Conservation (phyloP, 2,329 filamentous ascomycete species). For the Phyllosticta ampelicida region DNA sequence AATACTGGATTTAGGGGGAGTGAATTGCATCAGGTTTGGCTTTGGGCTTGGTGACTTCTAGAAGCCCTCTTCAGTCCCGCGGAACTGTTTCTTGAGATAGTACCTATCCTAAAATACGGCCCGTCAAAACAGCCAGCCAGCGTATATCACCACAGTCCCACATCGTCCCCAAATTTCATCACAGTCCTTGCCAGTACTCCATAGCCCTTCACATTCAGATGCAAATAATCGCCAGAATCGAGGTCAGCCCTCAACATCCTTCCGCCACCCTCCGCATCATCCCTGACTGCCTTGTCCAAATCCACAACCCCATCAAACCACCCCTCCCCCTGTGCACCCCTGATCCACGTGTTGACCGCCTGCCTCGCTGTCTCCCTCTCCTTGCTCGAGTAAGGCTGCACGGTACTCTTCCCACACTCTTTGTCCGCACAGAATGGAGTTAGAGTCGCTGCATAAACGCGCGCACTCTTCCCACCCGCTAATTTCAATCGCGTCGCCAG, state of each 20-base stretch:
- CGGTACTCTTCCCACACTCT: constrained; percentile 14
- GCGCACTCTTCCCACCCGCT: constrained; percentile 38
- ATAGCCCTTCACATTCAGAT: constrained; percentile 51
- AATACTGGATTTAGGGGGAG: background rate
- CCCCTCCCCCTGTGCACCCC: constrained; percentile 31
- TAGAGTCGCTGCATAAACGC: constrained; percentile 52
- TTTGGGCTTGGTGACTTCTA: background rate
- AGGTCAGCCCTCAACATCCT: constrained; percentile 41
- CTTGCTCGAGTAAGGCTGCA: constrained; percentile 41
- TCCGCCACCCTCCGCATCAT: constrained; percentile 32
- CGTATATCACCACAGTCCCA: background rate
- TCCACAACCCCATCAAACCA: constrained; percentile 52
- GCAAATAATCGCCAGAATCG: constrained; percentile 55
- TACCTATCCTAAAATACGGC: background rate
- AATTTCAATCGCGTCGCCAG: constrained; percentile 44
- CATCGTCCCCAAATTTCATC: constrained; percentile 42
- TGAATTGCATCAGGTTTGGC: background rate
- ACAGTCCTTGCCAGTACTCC: constrained; percentile 44
- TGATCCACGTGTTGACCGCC: constrained; percentile 51
- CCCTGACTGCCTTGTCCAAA: constrained; percentile 48
- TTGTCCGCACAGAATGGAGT: constrained; percentile 47
- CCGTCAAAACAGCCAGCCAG: background rate
- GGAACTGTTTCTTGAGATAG: background rate
- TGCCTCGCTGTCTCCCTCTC: constrained; percentile 46
- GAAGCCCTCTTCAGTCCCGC: background rate